A percentile compares a stretch with the other conserved stretches of the same genome.
These are phyloP conservation scores for Roridomyces roridus DNA, from an alignment of 768 basidiomycete genomes.

Conservation along the genomic window DNA sequence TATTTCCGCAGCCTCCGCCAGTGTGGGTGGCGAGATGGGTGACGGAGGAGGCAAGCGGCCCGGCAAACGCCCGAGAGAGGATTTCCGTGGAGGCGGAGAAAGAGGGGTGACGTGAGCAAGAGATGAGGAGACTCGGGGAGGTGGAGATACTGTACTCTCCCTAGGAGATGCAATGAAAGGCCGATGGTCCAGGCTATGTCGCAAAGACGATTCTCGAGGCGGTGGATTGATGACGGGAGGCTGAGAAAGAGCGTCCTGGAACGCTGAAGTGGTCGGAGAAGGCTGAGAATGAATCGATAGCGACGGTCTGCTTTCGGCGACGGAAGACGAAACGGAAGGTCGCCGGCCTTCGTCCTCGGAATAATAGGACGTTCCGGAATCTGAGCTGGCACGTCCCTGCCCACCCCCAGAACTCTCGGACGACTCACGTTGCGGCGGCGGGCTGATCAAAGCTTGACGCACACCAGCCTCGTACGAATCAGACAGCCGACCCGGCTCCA, in stretches of 20 bases:
- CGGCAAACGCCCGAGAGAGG: slow-evolving; percentile 31
- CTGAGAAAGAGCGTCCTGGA: slow-evolving; percentile 62
- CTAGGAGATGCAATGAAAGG: slow-evolving; percentile 35
- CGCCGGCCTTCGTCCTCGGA: slow-evolving; percentile 49
- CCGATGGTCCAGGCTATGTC: slow-evolving; percentile 14
- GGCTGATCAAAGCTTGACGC: slow-evolving; percentile 20
- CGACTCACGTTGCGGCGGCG: slow-evolving; percentile 25
- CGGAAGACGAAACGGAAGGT: slow-evolving; percentile 57
- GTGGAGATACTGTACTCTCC: slow-evolving; percentile 57
- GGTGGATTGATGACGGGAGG: slow-evolving; percentile 29
- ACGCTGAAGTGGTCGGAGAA: slow-evolving; percentile 84
- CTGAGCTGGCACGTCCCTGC: slow-evolving; percentile 27
- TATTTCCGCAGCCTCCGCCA: slow-evolving; percentile 32
- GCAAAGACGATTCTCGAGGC: slow-evolving; percentile 19
- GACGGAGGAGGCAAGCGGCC: neutral
- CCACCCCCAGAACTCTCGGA: slow-evolving; percentile 22
- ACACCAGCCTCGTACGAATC: slow-evolving; percentile 21
- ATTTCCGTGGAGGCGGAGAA: slow-evolving; percentile 59
- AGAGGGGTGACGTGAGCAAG: slow-evolving; percentile 56
- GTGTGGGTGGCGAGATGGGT: slow-evolving; percentile 1
- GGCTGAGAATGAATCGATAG: slow-evolving; percentile 72
- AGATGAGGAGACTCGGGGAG: slow-evolving; percentile 68
- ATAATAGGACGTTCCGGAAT: slow-evolving; percentile 29
- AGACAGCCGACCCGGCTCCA: slow-evolving; percentile 20
- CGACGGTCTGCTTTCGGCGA: slow-evolving; percentile 54